Percentiles rank a stretch among this genome's conserved stretches.
Evolutionary conservation across 1,139 yeast genomes (phyloP).

Genomic region (Magnusiomyces tetraspermus): DNA sequence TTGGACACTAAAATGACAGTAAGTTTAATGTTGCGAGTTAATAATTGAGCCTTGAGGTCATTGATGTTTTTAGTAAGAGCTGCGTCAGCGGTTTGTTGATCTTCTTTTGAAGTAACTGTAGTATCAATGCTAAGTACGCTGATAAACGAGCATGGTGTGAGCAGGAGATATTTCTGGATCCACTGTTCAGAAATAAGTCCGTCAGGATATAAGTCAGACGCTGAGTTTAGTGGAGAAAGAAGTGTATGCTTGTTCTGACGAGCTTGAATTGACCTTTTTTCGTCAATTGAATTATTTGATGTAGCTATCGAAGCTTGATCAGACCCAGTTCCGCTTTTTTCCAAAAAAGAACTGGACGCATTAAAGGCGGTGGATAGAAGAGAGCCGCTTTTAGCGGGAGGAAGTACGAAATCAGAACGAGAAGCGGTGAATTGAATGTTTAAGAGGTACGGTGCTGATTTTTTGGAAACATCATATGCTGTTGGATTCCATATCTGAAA

Average conservation of each 20-base stretch:
- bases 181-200: slow-evolving; percentile 39
- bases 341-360: not conserved
- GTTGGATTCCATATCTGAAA: slow-evolving; percentile 10
- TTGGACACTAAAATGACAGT: slow-evolving; percentile 31
- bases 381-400: slow-evolving; percentile 7
- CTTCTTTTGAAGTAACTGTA: slow-evolving; percentile 14
- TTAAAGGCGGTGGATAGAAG: not conserved
- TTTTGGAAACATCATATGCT: slow-evolving; percentile 10
- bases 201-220: slow-evolving; percentile 35
- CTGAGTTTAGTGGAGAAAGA: slow-evolving; percentile 37
- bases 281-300: slow-evolving; percentile 3
- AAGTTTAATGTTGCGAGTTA: slow-evolving; percentile 28
- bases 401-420: slow-evolving; percentile 9
- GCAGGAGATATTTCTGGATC: slow-evolving; percentile 41
- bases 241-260: slow-evolving; percentile 24
- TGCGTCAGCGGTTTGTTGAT: slow-evolving; percentile 27
- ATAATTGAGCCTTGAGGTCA: slow-evolving; percentile 30
- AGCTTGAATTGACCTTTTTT: not conserved
- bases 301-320: not conserved
- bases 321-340: not conserved
- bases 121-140: slow-evolving; percentile 35
- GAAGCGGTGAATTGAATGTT: slow-evolving; percentile 20
- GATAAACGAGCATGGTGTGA: slow-evolving; percentile 38
- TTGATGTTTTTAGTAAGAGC: slow-evolving; percentile 33
- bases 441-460: slow-evolving; percentile 16